These are phyloP conservation scores for Arachnomyces sp. DNA, from an alignment of 2,329 filamentous ascomycete genomes.

Conservation along the genomic window DNA sequence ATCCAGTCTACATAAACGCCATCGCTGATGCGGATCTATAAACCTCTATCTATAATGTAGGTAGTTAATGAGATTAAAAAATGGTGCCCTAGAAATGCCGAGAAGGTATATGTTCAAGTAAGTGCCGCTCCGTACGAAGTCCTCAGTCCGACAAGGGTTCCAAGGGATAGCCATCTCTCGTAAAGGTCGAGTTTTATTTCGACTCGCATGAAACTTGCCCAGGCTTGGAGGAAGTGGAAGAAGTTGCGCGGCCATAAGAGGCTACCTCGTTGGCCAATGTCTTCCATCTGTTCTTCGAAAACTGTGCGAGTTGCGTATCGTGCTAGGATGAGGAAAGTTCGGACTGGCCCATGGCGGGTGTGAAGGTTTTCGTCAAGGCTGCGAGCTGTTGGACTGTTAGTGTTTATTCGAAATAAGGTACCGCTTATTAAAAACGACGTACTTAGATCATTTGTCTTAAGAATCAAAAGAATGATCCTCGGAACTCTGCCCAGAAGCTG, in stretches of 20 bases:
- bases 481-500: conserved; percentile 82
- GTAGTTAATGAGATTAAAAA: conserved; percentile 1
- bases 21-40: conserved; percentile 24
- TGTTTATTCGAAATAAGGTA: not conserved
- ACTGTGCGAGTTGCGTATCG: conserved; percentile 55
- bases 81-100: conserved; percentile 1
- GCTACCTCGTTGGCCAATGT: conserved; percentile 39
- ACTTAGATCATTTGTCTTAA: conserved; percentile 96
- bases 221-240: conserved; percentile 43
- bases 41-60: not conserved
- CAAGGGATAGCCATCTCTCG: conserved; percentile 47
- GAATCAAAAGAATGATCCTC: conserved; percentile 81
- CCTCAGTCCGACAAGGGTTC: conserved; percentile 41
- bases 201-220: conserved; percentile 46
- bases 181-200: conserved; percentile 52
- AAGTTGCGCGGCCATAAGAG: conserved; percentile 46
- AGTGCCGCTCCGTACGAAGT: not conserved
- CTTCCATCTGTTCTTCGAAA: conserved; percentile 52
- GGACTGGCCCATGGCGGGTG: conserved; percentile 49
- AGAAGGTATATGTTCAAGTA: not conserved
- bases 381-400: conserved; percentile 45
- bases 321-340: conserved; percentile 57
- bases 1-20: conserved; percentile 14
- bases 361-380: conserved; percentile 76
- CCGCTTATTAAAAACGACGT: conserved; percentile 20